Conservation (phyloP, 108 stramenopile genomes). For the Fragilaria radians region DNA sequence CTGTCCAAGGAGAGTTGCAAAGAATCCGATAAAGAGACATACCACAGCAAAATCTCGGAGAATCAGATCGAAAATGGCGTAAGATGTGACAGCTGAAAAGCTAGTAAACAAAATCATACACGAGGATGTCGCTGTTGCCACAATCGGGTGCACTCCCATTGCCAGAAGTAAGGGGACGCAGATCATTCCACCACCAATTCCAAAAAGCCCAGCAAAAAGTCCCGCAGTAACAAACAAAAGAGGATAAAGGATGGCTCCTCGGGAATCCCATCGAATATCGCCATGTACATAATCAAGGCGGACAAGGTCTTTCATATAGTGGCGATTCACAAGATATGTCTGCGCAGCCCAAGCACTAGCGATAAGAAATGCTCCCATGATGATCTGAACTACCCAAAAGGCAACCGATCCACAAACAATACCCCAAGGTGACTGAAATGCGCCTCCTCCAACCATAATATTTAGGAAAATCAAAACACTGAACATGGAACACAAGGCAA, state of each 20-base stretch:
- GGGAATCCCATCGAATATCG: conserved; percentile 92
- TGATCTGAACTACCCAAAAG: conserved; percentile 86
- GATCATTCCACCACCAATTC: conserved; percentile 89
- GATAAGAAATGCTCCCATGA: conserved; percentile 84
- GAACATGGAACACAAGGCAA: conserved; percentile 61
- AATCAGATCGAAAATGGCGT: conserved; percentile 91
- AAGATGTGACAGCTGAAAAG: conserved; percentile 84
- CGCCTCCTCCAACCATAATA: conserved; percentile 87
- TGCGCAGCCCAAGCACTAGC: conserved; percentile 69
- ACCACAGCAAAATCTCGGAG: conserved; percentile 76
- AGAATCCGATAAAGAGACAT: conserved; percentile 78
- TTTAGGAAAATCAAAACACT: conserved; percentile 85
- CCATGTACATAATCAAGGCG: conserved; percentile 90
- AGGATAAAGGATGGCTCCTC: conserved; percentile 84
- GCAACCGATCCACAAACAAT: conserved; percentile 85
- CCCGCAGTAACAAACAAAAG: conserved; percentile 87
- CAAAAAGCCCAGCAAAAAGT: conserved; percentile 86
- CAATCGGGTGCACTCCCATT: conserved; percentile 92
- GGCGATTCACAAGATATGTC: conserved; percentile 73
- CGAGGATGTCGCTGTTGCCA: conserved; percentile 84
- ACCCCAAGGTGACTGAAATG: conserved; percentile 83
- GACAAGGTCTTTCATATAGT: conserved; percentile 71
- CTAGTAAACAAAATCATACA: conserved; percentile 94
- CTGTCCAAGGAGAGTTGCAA: conserved; percentile 80
- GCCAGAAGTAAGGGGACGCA: conserved; percentile 93